Base-by-base conservation (phyloP, 176 grass and related monocot species). In the Oryza longistaminata region DNA sequence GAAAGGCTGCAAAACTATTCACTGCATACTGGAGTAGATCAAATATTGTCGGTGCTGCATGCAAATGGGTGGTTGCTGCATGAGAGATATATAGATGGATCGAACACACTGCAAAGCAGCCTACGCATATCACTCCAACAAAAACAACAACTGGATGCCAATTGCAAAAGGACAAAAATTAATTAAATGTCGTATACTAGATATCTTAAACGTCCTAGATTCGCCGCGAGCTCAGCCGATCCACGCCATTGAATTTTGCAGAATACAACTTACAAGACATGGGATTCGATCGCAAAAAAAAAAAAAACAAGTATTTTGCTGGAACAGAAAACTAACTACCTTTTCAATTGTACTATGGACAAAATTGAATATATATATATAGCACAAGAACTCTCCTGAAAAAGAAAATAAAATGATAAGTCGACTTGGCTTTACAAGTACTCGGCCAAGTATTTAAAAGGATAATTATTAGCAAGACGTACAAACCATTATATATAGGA, bases 41-140 rank as follows among this genome's bases (percentile, higher is more conserved):
- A 1, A 62, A 62, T 61, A 75, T 78, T 80, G 82, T 89, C 70
- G 87, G 87, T 80, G 76, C 76, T 80, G 70, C 76, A 58, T 58
- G 35, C 39, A 71, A 13, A 75, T 84, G 68, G 31, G 60, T 80
- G 61, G 76, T 84, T 26, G 81, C 68, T 49, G 75, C 81, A 67
- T 64, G 39, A 76, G 35, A 48, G 48, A 55, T 35, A 2, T 3
- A 35, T 35, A 4, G 34, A 35, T 22, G 66, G 40, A 42, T 48
- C 45, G 45, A 48, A 49, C 49, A 64, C 39, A 70, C 70, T 35
- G 50, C 43, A 31, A 31, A 31, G 29, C 2, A 39, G 78, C 39
- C 7, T 40, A 40, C 49, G 76, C 69, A 46, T 69, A 46, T 69
- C 62, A 84, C 62, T 15, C 80, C 62, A 62, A 55, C 64, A 48